Percentiles rank a stretch among this genome's conserved stretches.
Conservation (phyloP, 1,139 yeast species). For the Yamadazyma triangularis region DNA sequence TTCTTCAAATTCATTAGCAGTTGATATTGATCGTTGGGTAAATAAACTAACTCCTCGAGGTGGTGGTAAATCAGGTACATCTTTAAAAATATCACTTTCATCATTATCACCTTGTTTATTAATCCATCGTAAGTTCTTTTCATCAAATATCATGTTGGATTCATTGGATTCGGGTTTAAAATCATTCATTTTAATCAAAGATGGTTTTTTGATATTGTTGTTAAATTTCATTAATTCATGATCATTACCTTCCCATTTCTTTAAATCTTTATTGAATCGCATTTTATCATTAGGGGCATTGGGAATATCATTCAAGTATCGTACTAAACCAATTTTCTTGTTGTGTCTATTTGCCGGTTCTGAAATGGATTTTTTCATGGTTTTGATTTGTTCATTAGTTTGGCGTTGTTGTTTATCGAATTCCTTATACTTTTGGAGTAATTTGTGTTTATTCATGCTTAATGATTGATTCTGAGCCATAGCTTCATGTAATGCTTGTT, state of each 20-base stretch:
- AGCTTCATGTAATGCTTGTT: conserved; percentile 30
- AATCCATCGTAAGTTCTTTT: conserved; percentile 55
- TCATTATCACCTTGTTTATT: conserved; percentile 25
- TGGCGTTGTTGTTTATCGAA: conserved; percentile 13
- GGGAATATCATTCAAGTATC: conserved; percentile 26
- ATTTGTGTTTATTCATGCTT: conserved; percentile 11
- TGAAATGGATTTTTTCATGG: conserved; percentile 12
- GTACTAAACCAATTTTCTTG: conserved; percentile 28
- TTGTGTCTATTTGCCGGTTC: conserved; percentile 2
- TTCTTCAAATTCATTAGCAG: conserved; percentile 13
- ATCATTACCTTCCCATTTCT: conserved; percentile 70
- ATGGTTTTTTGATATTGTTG: conserved; percentile 23
- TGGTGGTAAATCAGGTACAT: conserved; percentile 11
- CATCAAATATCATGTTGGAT: conserved; percentile 60
- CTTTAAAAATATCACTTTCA: conserved; percentile 48
- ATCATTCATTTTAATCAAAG: conserved; percentile 32
- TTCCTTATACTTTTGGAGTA: conserved; percentile 14
- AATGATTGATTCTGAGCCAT: conserved; percentile 13
- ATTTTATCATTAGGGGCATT: conserved; percentile 23
- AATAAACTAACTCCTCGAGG: conserved; percentile 22
- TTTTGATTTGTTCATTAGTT: conserved; percentile 11
- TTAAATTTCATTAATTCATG: conserved; percentile 51
- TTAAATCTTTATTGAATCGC: conserved; percentile 51
- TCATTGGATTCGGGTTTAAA: conserved; percentile 13
- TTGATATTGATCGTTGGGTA: conserved; percentile 36